A percentile compares a stretch with the other conserved stretches of the same genome.
These are phyloP conservation scores for Boletus rubescentipes DNA, from an alignment of 768 basidiomycete genomes.

Conservation along the genomic window DNA sequence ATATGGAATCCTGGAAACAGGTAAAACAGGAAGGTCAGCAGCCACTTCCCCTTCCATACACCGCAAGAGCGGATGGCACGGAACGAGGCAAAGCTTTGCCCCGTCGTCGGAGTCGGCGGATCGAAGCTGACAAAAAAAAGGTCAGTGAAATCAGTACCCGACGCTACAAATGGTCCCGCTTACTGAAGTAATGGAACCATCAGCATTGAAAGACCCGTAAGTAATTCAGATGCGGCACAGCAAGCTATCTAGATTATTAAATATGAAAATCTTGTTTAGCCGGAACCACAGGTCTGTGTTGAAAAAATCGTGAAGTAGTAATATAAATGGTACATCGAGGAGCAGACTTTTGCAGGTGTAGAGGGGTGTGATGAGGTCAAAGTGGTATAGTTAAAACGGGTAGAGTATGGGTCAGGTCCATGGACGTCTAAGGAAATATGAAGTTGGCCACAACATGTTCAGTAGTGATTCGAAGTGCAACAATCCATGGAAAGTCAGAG, in stretches of 20 bases:
- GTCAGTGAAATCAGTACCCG: constrained; percentile 15
- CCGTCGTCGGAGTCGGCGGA: background rate
- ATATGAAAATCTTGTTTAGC: constrained; percentile 14
- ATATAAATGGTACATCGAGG: constrained; percentile 30
- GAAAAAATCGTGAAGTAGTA: constrained; percentile 15
- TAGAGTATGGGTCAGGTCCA: constrained; percentile 29
- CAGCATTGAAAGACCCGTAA: constrained; percentile 1
- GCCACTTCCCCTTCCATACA: background rate
- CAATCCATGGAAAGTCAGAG: constrained; percentile 8
- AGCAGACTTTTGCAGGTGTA: constrained; percentile 32
- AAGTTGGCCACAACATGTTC: constrained; percentile 17
- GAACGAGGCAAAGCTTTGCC: background rate
- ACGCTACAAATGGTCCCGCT: constrained; percentile 19
- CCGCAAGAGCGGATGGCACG: background rate
- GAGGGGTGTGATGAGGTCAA: constrained; percentile 15
- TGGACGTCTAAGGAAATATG: constrained; percentile 21
- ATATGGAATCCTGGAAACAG: background rate
- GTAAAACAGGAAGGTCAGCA: background rate
- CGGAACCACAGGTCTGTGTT: constrained; percentile 30
- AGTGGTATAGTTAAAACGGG: constrained; percentile 31
- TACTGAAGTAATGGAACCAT: constrained; percentile 16
- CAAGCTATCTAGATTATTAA: constrained; percentile 29
- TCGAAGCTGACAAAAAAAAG: constrained; percentile 8
- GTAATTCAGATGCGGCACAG: constrained; percentile 20
- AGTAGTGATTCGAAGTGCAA: constrained; percentile 10